Percentiles rank a stretch among this genome's conserved stretches.
Evolutionary conservation across 2,329 filamentous ascomycete species (phyloP).

Genomic region (Botrytis pseudocinerea): DNA sequence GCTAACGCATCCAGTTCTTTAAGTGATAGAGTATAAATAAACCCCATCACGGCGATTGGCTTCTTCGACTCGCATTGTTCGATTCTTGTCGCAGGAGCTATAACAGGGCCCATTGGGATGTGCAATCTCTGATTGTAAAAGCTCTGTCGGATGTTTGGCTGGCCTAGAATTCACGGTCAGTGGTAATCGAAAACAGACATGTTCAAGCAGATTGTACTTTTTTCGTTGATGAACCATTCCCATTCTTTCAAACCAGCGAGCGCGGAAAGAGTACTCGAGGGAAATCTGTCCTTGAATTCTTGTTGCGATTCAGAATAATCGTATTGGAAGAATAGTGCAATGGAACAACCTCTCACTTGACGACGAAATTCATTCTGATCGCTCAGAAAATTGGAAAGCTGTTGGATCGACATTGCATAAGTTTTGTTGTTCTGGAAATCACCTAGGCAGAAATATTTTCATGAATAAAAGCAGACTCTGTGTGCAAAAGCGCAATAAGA

Average conservation of each 20-base stretch:
- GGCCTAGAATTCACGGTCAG: background rate
- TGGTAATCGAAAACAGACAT: background rate
- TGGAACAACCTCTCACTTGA: background rate
- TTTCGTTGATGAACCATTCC: slow-evolving; percentile 16
- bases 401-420: slow-evolving; percentile 7
- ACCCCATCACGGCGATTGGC: background rate
- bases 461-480: background rate
- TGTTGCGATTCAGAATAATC: slow-evolving; percentile 14
- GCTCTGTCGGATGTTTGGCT: slow-evolving; percentile 1
- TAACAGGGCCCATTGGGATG: background rate
- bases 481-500: background rate
- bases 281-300: background rate
- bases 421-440: background rate
- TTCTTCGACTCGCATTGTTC: background rate
- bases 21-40: slow-evolving; percentile 8
- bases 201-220: background rate
- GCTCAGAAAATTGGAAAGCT: background rate
- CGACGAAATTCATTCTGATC: background rate
- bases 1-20: background rate
- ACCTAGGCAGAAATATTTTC: background rate
- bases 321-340: slow-evolving; percentile 3
- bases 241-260: background rate
- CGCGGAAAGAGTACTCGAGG: background rate
- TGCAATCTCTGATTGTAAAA: background rate
- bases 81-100: background rate